Base-by-base conservation (phyloP, 495 filamentous ascomycete species). In the Lasiosphaeris hirsuta region DNA sequence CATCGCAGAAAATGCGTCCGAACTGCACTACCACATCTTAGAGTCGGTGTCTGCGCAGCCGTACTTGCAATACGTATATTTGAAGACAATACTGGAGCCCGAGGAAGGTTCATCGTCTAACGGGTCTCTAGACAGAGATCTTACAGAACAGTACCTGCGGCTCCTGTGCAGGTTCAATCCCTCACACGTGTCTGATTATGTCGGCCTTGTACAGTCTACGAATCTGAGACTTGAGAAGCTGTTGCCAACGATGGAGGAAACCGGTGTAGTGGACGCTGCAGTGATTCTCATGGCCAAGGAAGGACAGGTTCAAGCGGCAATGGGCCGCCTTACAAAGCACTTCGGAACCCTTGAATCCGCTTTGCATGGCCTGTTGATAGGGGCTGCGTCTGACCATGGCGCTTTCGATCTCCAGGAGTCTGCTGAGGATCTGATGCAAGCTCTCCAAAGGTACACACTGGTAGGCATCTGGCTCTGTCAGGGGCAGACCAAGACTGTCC, bases 381-480 rank as follows among this genome's bases (percentile, higher is more conserved):
- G 87, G 61, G 64, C 69, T 13, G 64, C 62, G 30, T 57, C 69
- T 4, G 63, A 73, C 51, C 81, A 86, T 45, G 78, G 79, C n/a
- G 71, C 77, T 19, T 57, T 72, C 34, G 78, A 84, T 46, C 57
- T 72, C 4, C 73, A 77, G 49, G 68, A 68, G 41, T 73, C 81
- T 0, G 75, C 80, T 5, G 77, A 83, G 59, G 81, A 86, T 44
- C 78, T 95, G 2, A 76, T 96, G 14, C 83, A 86, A 38, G 87
- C 86, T 4, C 70, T 98, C 42, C 83, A 93, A 54, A 97, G 93
- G 67, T 97, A 96, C 69, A 81, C 85, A 0, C 84, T 89, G 49
- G 90, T 98, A 17, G 94, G 94, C 33, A 90, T 92, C 17, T 98
- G 94, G 94, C 80, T 98, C 18, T 97, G 94, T 63, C 91, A 94